Conservation (phyloP, 2,329 filamentous ascomycete species). For the Penicillium sp. region DNA sequence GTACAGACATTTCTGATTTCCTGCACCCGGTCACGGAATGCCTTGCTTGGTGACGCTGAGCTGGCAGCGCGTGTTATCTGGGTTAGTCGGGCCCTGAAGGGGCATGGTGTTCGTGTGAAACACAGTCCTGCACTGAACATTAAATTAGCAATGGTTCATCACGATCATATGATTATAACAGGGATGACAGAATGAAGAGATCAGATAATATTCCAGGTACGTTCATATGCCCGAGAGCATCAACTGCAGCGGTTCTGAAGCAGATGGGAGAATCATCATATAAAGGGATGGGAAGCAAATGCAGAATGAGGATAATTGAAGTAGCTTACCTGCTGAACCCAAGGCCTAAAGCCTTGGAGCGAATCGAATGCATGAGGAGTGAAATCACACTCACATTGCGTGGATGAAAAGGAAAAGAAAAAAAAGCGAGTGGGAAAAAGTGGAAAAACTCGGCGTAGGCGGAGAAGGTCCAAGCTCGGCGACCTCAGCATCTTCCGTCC, state of each 20-base stretch:
- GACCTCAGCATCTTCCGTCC: conserved; percentile 12
- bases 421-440: conserved; percentile 10
- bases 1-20: conserved; percentile 35
- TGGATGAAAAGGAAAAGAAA: conserved; percentile 12
- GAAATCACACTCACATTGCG: conserved; percentile 24
- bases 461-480: conserved; percentile 28
- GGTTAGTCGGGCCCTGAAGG: conserved; percentile 16
- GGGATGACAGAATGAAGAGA: conserved; percentile 8
- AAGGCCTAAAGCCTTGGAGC: conserved; percentile 35
- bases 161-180: not conserved
- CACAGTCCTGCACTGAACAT: conserved; percentile 27
- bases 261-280: conserved; percentile 45
- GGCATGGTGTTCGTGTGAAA: conserved; percentile 6
- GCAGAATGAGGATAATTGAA: conserved; percentile 3
- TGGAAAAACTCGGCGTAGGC: conserved; percentile 19
- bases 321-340: conserved; percentile 37
- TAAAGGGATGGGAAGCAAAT: conserved; percentile 9
- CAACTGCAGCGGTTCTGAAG: conserved; percentile 69
- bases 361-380: conserved; percentile 40
- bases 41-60: conserved; percentile 33
- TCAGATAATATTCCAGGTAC: conserved; percentile 26
- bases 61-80: conserved; percentile 23
- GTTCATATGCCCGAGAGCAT: conserved; percentile 50
- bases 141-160: conserved; percentile 21
- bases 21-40: conserved; percentile 37